These are phyloP conservation scores for Sugiyamaella smithiae DNA, from an alignment of 805 yeast species.

Conservation along the genomic window DNA sequence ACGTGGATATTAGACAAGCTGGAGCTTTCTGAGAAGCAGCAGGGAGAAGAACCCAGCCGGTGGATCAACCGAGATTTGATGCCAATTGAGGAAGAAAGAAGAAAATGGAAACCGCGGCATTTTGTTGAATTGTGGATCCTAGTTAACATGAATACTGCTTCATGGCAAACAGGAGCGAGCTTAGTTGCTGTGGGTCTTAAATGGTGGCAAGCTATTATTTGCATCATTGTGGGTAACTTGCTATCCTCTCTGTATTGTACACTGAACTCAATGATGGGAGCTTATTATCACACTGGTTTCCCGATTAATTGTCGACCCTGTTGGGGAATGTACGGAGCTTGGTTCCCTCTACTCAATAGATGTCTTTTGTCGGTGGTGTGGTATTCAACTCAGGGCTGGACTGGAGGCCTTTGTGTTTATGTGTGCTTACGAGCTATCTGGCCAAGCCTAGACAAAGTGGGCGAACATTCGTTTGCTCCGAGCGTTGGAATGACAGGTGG, in stretches of 20 bases:
- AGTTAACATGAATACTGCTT: conserved; percentile 36
- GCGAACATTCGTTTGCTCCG: background rate
- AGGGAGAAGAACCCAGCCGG: conserved; percentile 7
- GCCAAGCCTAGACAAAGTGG: conserved; percentile 40
- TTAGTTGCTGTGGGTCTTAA: conserved; percentile 43
- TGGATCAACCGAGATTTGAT: conserved; percentile 36
- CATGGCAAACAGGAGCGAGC: conserved; percentile 44
- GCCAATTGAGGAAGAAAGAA: conserved; percentile 43
- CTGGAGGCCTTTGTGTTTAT: conserved; percentile 45
- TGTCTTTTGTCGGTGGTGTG: conserved; percentile 46
- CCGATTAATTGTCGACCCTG: conserved; percentile 44
- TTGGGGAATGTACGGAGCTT: conserved; percentile 48
- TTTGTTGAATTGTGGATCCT: conserved; percentile 31
- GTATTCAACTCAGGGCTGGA: conserved; percentile 46
- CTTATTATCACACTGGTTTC: conserved; percentile 49
- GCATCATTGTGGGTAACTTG: conserved; percentile 41
- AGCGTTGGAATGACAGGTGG: conserved; percentile 16
- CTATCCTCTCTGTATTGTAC: conserved; percentile 41
- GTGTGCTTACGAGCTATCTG: conserved; percentile 27
- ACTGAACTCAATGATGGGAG: conserved; percentile 47
- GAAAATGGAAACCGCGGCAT: conserved; percentile 46
- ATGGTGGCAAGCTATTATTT: conserved; percentile 44
- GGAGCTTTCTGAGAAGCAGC: conserved; percentile 1
- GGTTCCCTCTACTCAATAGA: conserved; percentile 43
- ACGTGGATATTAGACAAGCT: background rate